Evolutionary conservation across 148 eudicot species (phyloP), one percentile per base, ranked within the genome.

Genomic region (Camellia lanceoleosa): DNA sequence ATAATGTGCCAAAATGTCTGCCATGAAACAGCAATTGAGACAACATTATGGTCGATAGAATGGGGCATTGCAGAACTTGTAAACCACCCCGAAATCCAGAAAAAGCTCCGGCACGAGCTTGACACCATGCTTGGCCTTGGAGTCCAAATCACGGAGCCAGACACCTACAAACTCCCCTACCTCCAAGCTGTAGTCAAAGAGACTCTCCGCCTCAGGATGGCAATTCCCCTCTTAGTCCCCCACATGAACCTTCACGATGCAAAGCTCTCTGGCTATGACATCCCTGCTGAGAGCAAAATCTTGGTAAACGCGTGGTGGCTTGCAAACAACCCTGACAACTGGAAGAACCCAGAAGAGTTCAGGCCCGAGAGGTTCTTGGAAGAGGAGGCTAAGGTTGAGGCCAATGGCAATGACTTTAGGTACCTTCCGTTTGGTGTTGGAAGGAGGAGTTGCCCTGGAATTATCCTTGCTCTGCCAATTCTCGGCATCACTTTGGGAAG

Each of bases 201-300:
- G 73, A 90, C 95, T 0, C 86, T 93, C 5, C 90, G 97, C 73
- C 89, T 89, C 3, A 86, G 95, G 0, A 93, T 92, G 98, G 91
- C 95, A 6, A 92, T 93, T 60, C 98, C 98, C 4, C 85, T 92
- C 1, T 75, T 93, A 2, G 96, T 93, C 20, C 98, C 98, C 20
- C 98, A 92, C 96, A 92, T 93, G 98, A 93, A 93, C 85, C 87
- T 93, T 75, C 87, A 93, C 30, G 89, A 92, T 10, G 98, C 92
- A 19, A 90, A 89, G 88, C 87, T 93, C 0, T 84, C 64, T 3
- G 90, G 91, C 19, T 93, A 85, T 14, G 98, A 93, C 80, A 93
- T 93, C 82, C 98, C 96, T 0, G 96, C 98, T 0, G 96, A 93
- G 86, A 92, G 96, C 89, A 90, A 90, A 74, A 87, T 93, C 82